Evolutionary conservation across 2,329 filamentous ascomycete genomes (phyloP).

Genomic region (Diplodia sapinea): DNA sequence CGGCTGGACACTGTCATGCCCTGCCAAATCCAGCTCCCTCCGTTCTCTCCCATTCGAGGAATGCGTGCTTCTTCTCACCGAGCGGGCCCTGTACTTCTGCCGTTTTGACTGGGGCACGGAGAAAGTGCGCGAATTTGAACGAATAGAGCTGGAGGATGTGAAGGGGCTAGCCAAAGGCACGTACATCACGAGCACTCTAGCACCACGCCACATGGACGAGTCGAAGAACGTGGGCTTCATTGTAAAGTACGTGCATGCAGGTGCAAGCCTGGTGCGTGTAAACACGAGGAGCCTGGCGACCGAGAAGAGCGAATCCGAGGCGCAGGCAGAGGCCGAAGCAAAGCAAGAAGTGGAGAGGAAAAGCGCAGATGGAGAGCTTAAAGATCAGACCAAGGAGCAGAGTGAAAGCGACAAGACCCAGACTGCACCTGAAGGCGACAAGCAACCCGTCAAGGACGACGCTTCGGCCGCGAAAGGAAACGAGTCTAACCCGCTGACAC

Average conservation of each 20-base stretch:
- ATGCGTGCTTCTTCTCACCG: slow-evolving; percentile 83
- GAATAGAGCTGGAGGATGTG: slow-evolving; percentile 77
- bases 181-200: slow-evolving; percentile 89
- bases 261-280: slow-evolving; percentile 73
- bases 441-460: not conserved
- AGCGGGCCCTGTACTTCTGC: slow-evolving; percentile 84
- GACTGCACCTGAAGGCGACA: not conserved
- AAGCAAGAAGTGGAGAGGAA: slow-evolving; percentile 36
- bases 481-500: slow-evolving; percentile 2
- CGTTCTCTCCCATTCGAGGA: slow-evolving; percentile 81
- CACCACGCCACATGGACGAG: slow-evolving; percentile 76
- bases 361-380: slow-evolving; percentile 21
- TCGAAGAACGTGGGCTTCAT: slow-evolving; percentile 83
- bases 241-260: slow-evolving; percentile 74
- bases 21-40: slow-evolving; percentile 70
- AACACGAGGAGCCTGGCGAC: slow-evolving; percentile 78
- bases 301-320: slow-evolving; percentile 56
- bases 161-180: slow-evolving; percentile 76
- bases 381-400: not conserved
- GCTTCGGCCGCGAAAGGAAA: not conserved
- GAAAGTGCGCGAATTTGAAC: slow-evolving; percentile 91
- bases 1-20: slow-evolving; percentile 87
- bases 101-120: slow-evolving; percentile 94
- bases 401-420: slow-evolving; percentile 24
- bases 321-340: slow-evolving; percentile 37